Evolutionary conservation across 2,329 filamentous ascomycete species (phyloP), one percentile per base, ranked within the genome.

Genomic region (Aspergillus phoenicis): DNA sequence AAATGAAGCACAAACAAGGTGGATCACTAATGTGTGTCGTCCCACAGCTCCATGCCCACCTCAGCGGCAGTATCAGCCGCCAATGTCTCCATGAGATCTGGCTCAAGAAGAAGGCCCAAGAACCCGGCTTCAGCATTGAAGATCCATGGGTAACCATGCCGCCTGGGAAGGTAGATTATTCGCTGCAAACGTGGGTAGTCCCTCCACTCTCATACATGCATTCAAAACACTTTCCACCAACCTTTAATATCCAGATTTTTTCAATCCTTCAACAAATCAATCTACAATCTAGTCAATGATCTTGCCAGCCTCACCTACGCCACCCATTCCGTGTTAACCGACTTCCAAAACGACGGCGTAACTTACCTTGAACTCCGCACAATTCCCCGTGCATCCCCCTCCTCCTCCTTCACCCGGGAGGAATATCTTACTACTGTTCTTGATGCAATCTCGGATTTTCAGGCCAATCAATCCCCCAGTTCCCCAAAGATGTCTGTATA

Each of bases 321-420:
- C 26, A 92, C 90, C 1, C 79, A 77, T 45, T 82, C 85, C 5
- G 90, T 93, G 48, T 81, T 92, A 6, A 62, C 78, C 20, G 84
- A 87, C 68, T 96, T 95, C 70, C 80, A 84, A 54, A 73, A 75
- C 26, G 91, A 95, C 70, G 89, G 90, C 38, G 88, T 94, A 15
- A 82, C 85, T 59, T 94, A 95, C 71, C 82, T 93, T 11, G 91
- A 96, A 73, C 84, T 95, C 24, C 87, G 91, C 47, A 94, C 91
- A 0, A 95, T 91, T 1, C 91, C 91, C 1, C 85, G 91, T 57
- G 82, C 83, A 2, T 85, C 89, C 36, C 80, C 83, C 3, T 71
- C 75, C 0, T 78, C 80, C 5, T 76, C 76, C 13, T 77, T 91
- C 41, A 84, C 86, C 24, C 86, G 87, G 64, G 82, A 83, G 4